phyloP scores from a whole-genome alignment of 2,329 filamentous ascomycete genomes.

The Phoma sp. region DNA sequence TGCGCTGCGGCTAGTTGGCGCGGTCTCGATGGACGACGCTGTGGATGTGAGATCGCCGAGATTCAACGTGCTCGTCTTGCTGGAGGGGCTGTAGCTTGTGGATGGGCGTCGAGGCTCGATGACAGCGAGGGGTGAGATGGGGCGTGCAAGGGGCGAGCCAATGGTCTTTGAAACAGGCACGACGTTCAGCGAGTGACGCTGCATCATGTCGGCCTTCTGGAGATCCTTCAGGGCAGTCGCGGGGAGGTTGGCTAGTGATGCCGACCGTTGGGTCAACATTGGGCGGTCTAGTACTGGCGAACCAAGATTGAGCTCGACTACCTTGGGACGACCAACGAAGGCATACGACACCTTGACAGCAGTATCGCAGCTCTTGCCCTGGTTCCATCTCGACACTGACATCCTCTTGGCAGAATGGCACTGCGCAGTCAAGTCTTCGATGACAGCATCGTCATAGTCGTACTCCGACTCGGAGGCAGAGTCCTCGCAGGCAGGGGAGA shows the following conservation, averaged over 20 bases:
- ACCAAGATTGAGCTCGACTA: constrained; percentile 41
- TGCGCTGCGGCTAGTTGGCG: constrained; percentile 32
- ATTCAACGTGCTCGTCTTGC: constrained; percentile 28
- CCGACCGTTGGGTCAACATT: constrained; percentile 35
- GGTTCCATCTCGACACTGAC: constrained; percentile 41
- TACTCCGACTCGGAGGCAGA: constrained; percentile 35
- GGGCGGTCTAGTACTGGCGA: constrained; percentile 30
- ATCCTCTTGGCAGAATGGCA: constrained; percentile 39
- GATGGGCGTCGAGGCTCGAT: constrained; percentile 36
- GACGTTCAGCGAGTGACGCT: constrained; percentile 36
- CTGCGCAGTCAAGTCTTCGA: constrained; percentile 36
- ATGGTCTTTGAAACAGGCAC: constrained; percentile 17
- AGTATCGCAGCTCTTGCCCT: constrained; percentile 45
- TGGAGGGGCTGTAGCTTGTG: constrained; percentile 35
- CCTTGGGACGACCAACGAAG: constrained; percentile 47
- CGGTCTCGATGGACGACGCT: constrained; percentile 31
- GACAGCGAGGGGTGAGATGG: constrained; percentile 31
- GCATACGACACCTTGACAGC: constrained; percentile 47
- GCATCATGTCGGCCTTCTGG: constrained; percentile 32
- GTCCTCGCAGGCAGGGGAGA: constrained; percentile 44
- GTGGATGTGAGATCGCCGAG: constrained; percentile 32
- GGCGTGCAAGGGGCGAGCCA: constrained; percentile 23
- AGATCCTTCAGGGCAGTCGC: constrained; percentile 37
- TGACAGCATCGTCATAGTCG: constrained; percentile 41
- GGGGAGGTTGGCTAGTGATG: constrained; percentile 43